Evolutionary conservation across 225 moss, liverwort and hornwort genomes (phyloP).

Genomic region (Physcomitrellopsis africana): DNA sequence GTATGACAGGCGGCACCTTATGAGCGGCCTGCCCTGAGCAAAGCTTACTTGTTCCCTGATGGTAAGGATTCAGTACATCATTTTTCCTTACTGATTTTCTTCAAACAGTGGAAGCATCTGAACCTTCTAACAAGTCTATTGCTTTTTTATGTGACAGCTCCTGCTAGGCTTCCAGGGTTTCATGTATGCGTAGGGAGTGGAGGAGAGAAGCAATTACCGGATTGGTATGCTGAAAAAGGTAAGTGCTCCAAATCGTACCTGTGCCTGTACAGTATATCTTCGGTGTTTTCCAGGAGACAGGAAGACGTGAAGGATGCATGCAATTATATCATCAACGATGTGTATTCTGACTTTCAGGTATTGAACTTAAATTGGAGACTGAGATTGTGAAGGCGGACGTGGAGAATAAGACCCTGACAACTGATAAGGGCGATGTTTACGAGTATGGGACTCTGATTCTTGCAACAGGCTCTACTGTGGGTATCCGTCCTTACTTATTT

Average conservation of each 20-base stretch:
- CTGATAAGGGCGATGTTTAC: constrained; percentile 57
- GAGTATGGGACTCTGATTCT: constrained; percentile 61
- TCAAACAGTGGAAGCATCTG: constrained; percentile 15
- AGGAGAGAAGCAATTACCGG: constrained; percentile 68
- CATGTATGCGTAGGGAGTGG: constrained; percentile 68
- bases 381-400: constrained; percentile 35
- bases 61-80: constrained; percentile 22
- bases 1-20: constrained; percentile 65
- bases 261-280: neutral
- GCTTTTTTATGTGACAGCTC: constrained; percentile 25
- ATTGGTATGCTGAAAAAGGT: constrained; percentile 74
- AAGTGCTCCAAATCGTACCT: neutral
- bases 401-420: constrained; percentile 58
- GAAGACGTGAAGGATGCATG: neutral
- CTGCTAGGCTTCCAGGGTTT: constrained; percentile 60
- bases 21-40: constrained; percentile 70
- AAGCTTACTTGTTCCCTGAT: constrained; percentile 67
- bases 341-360: constrained; percentile 17
- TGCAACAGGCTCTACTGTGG: constrained; percentile 66
- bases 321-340: neutral
- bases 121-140: constrained; percentile 2
- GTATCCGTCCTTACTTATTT: constrained; percentile 6
- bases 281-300: neutral
- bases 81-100: constrained; percentile 11
- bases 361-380: constrained; percentile 35